Percentiles rank a stretch among this genome's conserved stretches.
These are phyloP conservation scores for Pestalotiopsis fici DNA, from an alignment of 2,329 filamentous ascomycete species.

Conservation along the genomic window DNA sequence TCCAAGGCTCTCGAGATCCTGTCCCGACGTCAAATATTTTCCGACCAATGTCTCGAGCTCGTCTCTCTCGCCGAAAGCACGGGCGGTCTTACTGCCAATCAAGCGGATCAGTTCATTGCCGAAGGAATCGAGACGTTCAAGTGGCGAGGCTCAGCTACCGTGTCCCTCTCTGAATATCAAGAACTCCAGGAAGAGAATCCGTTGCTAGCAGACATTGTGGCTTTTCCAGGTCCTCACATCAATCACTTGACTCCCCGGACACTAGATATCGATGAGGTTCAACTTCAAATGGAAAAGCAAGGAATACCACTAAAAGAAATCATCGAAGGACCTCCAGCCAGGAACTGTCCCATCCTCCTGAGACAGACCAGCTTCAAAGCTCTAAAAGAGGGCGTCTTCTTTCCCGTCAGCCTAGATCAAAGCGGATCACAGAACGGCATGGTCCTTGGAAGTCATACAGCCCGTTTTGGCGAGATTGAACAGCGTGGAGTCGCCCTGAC, in stretches of 20 bases:
- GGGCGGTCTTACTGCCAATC: neutral
- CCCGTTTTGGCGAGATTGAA: constrained; percentile 8
- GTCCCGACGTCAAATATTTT: constrained; percentile 1
- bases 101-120: neutral
- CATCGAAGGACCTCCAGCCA: neutral
- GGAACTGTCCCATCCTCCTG: neutral
- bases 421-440: neutral
- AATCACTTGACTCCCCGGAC: constrained; percentile 4
- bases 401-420: neutral
- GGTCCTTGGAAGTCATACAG: neutral
- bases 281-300: neutral
- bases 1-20: neutral
- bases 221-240: constrained; percentile 3
- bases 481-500: constrained; percentile 2
- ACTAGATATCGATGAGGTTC: constrained; percentile 2
- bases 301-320: constrained; percentile 3
- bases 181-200: neutral
- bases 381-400: neutral
- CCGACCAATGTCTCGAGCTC: neutral
- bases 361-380: constrained; percentile 6
- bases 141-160: neutral
- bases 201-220: constrained; percentile 2
- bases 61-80: neutral
- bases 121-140: constrained; percentile 3
- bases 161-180: neutral